Conservation (phyloP, 1,284 basidiomycete species). For the Meira miltonrushii region DNA sequence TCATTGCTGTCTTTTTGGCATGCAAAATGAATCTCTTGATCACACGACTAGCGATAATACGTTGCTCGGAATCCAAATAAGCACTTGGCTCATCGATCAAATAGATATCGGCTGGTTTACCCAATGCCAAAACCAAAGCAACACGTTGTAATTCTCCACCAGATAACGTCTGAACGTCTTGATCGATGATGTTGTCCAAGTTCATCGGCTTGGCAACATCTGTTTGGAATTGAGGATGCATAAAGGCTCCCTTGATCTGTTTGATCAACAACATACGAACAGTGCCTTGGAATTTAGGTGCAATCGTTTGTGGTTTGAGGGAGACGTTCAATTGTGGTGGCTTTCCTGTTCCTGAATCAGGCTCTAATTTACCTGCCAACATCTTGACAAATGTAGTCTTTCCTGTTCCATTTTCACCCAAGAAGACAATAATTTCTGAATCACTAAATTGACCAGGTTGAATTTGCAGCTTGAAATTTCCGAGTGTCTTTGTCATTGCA, state of each 20-base stretch:
- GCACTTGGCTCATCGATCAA: constrained; percentile 52
- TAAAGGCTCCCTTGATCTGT: constrained; percentile 51
- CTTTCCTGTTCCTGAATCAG: constrained; percentile 42
- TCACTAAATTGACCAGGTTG: constrained; percentile 49
- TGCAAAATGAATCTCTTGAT: constrained; percentile 54
- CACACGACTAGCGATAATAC: constrained; percentile 50
- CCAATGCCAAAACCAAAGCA: constrained; percentile 48
- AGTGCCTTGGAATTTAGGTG: constrained; percentile 52
- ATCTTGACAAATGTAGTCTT: constrained; percentile 53
- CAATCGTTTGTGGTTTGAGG: constrained; percentile 51
- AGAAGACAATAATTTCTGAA: constrained; percentile 51
- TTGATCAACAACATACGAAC: constrained; percentile 52
- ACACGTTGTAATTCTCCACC: constrained; percentile 52
- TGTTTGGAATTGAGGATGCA: constrained; percentile 53
- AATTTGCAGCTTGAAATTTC: constrained; percentile 47
- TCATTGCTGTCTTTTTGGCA: constrained; percentile 52
- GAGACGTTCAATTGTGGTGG: constrained; percentile 51
- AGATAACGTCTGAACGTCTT: constrained; percentile 51
- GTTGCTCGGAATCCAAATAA: constrained; percentile 52
- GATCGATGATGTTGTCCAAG: constrained; percentile 50
- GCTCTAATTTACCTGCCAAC: constrained; percentile 50
- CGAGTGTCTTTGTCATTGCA: constrained; percentile 50
- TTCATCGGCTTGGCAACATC: constrained; percentile 53
- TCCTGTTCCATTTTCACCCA: constrained; percentile 52
- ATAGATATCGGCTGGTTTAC: constrained; percentile 52